phyloP scores from a whole-genome alignment of 805 yeast species.

The Monosporozyma siamensis region DNA sequence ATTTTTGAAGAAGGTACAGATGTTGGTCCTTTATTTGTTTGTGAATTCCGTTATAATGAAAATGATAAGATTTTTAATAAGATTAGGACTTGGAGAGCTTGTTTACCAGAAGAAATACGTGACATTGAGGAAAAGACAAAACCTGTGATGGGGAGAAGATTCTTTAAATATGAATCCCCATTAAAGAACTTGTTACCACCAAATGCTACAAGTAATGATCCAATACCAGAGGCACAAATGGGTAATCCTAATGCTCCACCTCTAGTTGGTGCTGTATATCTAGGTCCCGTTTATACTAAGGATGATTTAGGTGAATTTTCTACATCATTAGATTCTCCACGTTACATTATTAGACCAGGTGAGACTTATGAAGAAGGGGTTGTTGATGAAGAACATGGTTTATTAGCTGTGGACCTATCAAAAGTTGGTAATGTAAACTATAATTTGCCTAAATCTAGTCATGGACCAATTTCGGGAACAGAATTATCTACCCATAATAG shows the following conservation, averaged over 20 bases:
- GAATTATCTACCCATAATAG: neutral
- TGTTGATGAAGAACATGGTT: slow-evolving; percentile 27
- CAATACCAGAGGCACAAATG: slow-evolving; percentile 72
- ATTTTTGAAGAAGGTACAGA: slow-evolving; percentile 43
- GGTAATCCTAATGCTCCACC: slow-evolving; percentile 89
- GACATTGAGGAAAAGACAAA: slow-evolving; percentile 71
- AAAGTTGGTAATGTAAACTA: neutral
- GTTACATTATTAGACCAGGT: slow-evolving; percentile 36
- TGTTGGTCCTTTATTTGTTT: slow-evolving; percentile 81
- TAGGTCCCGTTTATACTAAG: slow-evolving; percentile 61
- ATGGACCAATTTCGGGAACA: neutral
- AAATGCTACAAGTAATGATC: slow-evolving; percentile 62
- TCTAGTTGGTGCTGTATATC: slow-evolving; percentile 81
- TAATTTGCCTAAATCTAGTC: slow-evolving; percentile 2
- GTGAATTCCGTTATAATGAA: slow-evolving; percentile 92
- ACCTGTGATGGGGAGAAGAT: slow-evolving; percentile 60
- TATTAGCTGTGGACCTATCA: slow-evolving; percentile 10
- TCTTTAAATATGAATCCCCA: slow-evolving; percentile 74
- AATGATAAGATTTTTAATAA: slow-evolving; percentile 83
- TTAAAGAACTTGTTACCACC: slow-evolving; percentile 67
- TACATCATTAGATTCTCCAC: slow-evolving; percentile 38
- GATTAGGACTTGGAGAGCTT: slow-evolving; percentile 97
- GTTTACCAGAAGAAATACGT: slow-evolving; percentile 93
- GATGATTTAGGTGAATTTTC: slow-evolving; percentile 79
- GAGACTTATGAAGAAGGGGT: slow-evolving; percentile 32